phyloP scores from a whole-genome alignment of 139 green algal species.

The Tetraselmis striata region DNA sequence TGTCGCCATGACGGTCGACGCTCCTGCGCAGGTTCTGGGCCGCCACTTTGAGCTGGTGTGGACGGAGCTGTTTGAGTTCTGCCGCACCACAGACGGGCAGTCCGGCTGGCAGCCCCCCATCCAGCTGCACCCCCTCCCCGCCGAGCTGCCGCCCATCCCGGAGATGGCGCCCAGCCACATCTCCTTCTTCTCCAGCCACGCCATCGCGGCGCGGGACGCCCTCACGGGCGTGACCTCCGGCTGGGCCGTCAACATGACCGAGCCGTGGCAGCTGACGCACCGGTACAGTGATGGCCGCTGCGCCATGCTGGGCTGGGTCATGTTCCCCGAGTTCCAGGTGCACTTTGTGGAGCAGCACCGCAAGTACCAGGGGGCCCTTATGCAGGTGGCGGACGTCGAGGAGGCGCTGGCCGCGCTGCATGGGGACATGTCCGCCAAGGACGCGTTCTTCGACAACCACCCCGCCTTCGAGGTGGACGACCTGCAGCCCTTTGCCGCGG shows the following conservation, averaged over 20 bases:
- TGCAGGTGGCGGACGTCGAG: neutral
- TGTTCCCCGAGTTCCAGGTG: neutral
- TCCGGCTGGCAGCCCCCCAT: neutral
- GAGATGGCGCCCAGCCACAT: neutral
- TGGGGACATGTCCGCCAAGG: neutral
- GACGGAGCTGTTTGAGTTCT: neutral
- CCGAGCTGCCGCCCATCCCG: neutral
- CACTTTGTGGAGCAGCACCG: neutral
- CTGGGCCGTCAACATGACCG: neutral
- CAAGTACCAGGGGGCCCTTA: neutral
- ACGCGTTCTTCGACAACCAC: neutral
- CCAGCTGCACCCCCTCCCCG: neutral
- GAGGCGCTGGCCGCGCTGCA: neutral
- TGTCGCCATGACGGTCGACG: too few relatives aligned
- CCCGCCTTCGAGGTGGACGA: neutral
- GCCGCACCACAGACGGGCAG: neutral
- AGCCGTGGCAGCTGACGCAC: neutral
- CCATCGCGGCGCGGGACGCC: neutral
- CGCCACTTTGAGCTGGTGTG: neutral
- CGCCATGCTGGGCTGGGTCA: neutral
- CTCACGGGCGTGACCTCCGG: neutral
- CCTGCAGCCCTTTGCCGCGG: neutral
- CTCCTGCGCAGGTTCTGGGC: too few relatives aligned
- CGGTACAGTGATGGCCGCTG: neutral
- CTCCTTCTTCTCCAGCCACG: neutral